Percentiles rank a stretch among this genome's conserved stretches.
Evolutionary conservation across 2,329 filamentous ascomycete species (phyloP).

Genomic region (Gnomoniopsis smithogilvyi): DNA sequence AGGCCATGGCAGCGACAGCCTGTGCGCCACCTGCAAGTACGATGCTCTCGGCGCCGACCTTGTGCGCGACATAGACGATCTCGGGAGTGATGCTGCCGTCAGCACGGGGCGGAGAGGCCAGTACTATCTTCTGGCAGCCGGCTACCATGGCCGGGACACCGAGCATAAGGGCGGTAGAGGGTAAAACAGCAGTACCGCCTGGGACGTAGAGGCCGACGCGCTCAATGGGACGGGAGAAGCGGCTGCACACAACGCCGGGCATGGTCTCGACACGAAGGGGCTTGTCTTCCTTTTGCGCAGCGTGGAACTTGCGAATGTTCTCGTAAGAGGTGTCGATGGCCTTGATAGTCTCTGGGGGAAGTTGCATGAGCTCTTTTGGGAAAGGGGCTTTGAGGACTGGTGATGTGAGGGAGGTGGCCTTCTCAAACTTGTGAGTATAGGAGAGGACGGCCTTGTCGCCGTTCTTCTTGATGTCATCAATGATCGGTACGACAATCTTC

Average conservation of each 20-base stretch:
- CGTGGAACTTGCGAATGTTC: constrained; percentile 93
- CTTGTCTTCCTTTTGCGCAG: constrained; percentile 82
- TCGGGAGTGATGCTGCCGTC: constrained; percentile 93
- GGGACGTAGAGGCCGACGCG: constrained; percentile 95
- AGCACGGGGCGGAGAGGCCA: constrained; percentile 84
- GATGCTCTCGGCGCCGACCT: constrained; percentile 92
- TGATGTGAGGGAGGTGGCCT: constrained; percentile 84
- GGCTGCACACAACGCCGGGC: constrained; percentile 92
- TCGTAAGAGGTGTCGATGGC: constrained; percentile 94
- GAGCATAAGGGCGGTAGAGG: constrained; percentile 95
- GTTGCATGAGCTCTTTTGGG: constrained; percentile 77
- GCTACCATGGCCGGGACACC: constrained; percentile 97
- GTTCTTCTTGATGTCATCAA: constrained; percentile 76
- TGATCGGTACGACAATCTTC: constrained; percentile 86
- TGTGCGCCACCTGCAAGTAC: constrained; percentile 94
- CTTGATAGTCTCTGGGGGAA: constrained; percentile 77
- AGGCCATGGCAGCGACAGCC: constrained; percentile 93
- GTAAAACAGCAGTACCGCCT: constrained; percentile 93
- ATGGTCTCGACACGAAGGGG: constrained; percentile 89
- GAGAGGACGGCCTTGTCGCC: constrained; percentile 87
- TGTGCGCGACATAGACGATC: constrained; percentile 96
- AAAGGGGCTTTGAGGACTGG: constrained; percentile 90
- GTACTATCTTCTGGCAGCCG: constrained; percentile 89
- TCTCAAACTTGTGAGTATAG: constrained; percentile 98
- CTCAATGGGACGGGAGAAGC: constrained; percentile 90